These are phyloP conservation scores for Poterioochromonas sp. DNA, from an alignment of 352 stramenopile species.

Conservation along the genomic window DNA sequence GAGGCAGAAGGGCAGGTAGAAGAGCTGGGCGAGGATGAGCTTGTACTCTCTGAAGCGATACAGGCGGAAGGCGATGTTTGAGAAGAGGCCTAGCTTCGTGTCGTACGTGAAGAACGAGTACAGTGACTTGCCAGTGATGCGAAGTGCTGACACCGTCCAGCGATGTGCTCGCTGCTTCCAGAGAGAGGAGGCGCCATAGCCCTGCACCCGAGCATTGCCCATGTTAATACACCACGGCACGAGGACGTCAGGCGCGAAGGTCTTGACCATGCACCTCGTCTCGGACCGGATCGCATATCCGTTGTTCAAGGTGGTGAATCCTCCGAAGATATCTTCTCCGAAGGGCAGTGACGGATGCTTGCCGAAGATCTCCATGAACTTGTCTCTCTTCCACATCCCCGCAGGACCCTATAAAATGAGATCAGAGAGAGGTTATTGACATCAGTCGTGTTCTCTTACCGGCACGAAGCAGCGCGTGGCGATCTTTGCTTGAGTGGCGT, in stretches of 20 bases:
- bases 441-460: not conserved
- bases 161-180: not conserved
- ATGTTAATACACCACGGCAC: not conserved
- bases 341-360: not conserved
- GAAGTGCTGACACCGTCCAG: not conserved
- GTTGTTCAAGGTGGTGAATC: not conserved
- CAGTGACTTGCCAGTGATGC: not conserved
- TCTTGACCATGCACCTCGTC: not conserved
- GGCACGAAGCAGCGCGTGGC: not conserved
- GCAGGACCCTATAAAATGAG: not conserved
- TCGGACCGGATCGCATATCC: not conserved
- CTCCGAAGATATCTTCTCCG: constrained; percentile 8
- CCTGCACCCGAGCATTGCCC: not conserved
- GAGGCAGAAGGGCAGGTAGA: not conserved
- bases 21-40: not conserved
- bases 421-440: not conserved
- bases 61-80: not conserved
- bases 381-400: not conserved
- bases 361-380: not conserved
- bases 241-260: not conserved
- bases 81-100: not conserved
- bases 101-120: not conserved
- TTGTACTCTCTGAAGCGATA: constrained; percentile 1
- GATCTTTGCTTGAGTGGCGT: not conserved
- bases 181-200: not conserved